Evolutionary conservation across 2,329 filamentous ascomycete species (phyloP).

Genomic region (Epichloe elymi): DNA sequence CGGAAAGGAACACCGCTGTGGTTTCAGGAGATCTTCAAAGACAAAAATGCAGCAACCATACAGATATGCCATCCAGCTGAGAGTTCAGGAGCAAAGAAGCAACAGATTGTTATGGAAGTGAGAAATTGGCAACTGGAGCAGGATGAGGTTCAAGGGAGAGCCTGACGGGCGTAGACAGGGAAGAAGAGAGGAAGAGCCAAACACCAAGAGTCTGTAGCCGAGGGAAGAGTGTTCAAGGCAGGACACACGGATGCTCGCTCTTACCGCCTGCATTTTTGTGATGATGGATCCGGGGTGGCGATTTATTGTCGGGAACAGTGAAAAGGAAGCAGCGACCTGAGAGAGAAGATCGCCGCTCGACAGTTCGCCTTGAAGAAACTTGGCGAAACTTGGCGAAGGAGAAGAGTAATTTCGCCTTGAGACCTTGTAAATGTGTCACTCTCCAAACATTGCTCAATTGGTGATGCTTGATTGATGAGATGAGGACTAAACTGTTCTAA

Average conservation of each 20-base stretch:
- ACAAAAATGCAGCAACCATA: constrained; percentile 16
- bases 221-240: constrained; percentile 1
- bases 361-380: background rate
- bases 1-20: background rate
- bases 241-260: constrained; percentile 2
- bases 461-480: background rate
- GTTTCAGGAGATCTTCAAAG: constrained; percentile 1
- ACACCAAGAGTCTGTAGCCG: constrained; percentile 1
- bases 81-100: constrained; percentile 12
- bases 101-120: constrained; percentile 8
- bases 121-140: constrained; percentile 14
- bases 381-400: background rate
- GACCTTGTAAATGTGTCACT: background rate
- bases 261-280: constrained; percentile 4
- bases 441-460: background rate
- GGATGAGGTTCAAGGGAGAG: constrained; percentile 6
- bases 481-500: background rate
- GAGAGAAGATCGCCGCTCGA: background rate
- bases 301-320: background rate
- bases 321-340: constrained; percentile 5
- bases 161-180: constrained; percentile 2
- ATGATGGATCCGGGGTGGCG: background rate
- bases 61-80: constrained; percentile 4
- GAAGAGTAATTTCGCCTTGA: background rate
- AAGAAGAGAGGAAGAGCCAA: constrained; percentile 2